Evolutionary conservation across 805 yeast genomes (phyloP).

Genomic region (Cyberlindnera sargentensis): DNA sequence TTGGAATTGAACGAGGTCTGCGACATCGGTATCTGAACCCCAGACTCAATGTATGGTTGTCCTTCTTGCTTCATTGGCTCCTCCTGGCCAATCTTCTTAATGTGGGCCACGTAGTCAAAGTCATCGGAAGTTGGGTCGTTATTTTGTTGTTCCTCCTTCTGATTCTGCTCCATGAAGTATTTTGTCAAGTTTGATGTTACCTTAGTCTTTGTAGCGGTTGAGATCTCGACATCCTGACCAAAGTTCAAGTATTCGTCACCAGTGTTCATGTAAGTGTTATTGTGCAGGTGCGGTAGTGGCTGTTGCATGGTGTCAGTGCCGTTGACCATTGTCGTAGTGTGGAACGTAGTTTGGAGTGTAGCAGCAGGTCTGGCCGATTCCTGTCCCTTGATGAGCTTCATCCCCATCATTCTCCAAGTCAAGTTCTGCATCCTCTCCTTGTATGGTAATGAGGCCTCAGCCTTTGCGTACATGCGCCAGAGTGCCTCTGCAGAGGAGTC

Average conservation of each 20-base stretch:
- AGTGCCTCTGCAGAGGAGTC: constrained; percentile 43
- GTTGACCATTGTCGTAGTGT: no score
- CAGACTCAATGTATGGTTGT: constrained; percentile 3
- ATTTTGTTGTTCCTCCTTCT: constrained; percentile 1
- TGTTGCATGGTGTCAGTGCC: no score
- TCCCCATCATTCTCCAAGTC: constrained; percentile 82
- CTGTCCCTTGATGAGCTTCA: constrained; percentile 24
- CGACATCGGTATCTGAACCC: constrained; percentile 9
- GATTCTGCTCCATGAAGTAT: constrained; percentile 13
- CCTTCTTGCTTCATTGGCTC: constrained; percentile 11
- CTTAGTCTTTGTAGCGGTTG: constrained; percentile 5
- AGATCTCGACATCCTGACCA: constrained; percentile 4
- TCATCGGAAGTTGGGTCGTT: constrained; percentile 45
- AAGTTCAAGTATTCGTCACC: constrained; percentile 22
- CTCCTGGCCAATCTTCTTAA: constrained; percentile 45
- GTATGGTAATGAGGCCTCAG: constrained; percentile 69
- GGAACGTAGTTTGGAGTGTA: no score
- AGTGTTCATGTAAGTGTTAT: not conserved
- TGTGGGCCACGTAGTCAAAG: constrained; percentile 60
- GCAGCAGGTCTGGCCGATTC: no score
- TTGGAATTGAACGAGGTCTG: not conserved
- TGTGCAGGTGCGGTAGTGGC: no score
- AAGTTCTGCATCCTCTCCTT: constrained; percentile 73
- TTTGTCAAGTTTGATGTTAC: constrained; percentile 22
- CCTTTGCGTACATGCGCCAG: constrained; percentile 79